Base-by-base conservation (phyloP, 116 monocot species). In the Thalassia testudinum region DNA sequence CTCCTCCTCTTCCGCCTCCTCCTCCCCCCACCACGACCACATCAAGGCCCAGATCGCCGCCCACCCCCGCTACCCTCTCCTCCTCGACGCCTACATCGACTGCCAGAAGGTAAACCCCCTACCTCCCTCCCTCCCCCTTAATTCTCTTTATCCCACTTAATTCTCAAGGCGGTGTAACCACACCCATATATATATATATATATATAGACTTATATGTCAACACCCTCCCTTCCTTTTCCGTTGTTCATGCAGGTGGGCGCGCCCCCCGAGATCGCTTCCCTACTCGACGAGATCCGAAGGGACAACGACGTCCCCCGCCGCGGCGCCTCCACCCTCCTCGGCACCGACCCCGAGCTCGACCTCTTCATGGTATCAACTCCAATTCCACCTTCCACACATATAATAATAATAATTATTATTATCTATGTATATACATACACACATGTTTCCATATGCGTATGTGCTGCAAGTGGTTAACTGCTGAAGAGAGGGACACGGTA, bases 291-390 rank as follows among this genome's bases (percentile, higher is more conserved):
- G 56, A 75, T 80, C 42, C 60, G 75, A 30, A 57, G 64, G 24
- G 70, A 70, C 49, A 58, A 61, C 51, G 53, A 29, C 26, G 49
- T 24, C 42, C 38, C 66, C 25, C 42, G 52, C 7, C 4, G 38
- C 14, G 43, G 21, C 34, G 25, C 26, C 42, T 37, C 47, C 5
- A 22, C 24, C 37, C 20, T 60, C 11, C 23, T 63, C 16, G 78
- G 78, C 20, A 55, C 72, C 15, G 83, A 83, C 56, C 83, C 83
- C 5, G 83, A 83, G 69, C 75, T 83, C 30, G 83, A 83, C 59
- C 66, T 78, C 12, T 83, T 83, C 66, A 83, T 83, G 83, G 83
- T 83, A 8, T n/a, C n/a, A n/a, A n/a, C n/a, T n/a, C n/a, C n/a
- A n/a, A n/a, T n/a, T n/a, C n/a, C n/a, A n/a, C n/a, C n/a, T n/a